A percentile compares a stretch with the other conserved stretches of the same genome.
Evolutionary conservation across 1,284 basidiomycete species (phyloP).

Genomic region (Macrocystidia cucumis): DNA sequence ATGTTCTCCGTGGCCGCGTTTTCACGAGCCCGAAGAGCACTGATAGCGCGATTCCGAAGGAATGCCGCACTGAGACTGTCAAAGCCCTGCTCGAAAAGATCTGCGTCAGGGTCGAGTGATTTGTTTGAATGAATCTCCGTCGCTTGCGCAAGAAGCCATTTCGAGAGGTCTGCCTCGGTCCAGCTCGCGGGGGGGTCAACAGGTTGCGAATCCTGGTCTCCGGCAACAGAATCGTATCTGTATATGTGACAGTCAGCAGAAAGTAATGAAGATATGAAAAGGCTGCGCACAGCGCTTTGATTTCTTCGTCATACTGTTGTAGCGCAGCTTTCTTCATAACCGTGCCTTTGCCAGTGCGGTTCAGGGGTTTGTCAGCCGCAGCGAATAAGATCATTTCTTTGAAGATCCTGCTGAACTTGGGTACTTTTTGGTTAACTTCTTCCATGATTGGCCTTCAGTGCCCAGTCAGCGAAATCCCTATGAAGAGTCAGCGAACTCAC

Average conservation of each 20-base stretch:
- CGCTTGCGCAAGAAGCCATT: not conserved
- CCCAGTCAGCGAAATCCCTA: not conserved
- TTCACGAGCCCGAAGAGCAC: slow-evolving; percentile 7
- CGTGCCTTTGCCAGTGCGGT: slow-evolving; percentile 14
- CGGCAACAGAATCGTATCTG: not conserved
- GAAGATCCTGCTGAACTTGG: slow-evolving; percentile 18
- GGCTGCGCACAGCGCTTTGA: slow-evolving; percentile 6
- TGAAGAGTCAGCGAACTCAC: slow-evolving; percentile 15
- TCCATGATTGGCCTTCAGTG: slow-evolving; percentile 17
- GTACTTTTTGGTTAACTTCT: slow-evolving; percentile 18
- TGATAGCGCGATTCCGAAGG: slow-evolving; percentile 13
- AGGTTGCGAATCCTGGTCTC: not conserved
- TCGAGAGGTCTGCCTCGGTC: not conserved
- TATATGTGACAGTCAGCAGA: not conserved
- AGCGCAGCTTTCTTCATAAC: slow-evolving; percentile 16
- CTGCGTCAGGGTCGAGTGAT: not conserved
- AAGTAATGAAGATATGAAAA: not conserved
- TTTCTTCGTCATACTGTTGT: slow-evolving; percentile 14
- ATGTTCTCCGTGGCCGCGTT: not conserved
- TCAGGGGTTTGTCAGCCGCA: slow-evolving; percentile 13
- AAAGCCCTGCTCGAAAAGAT: slow-evolving; percentile 2
- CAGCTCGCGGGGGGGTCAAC: not conserved
- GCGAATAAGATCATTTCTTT: slow-evolving; percentile 18
- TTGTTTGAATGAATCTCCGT: not conserved
- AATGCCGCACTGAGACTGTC: slow-evolving; percentile 14